These are phyloP conservation scores for Ascoidea rubescens DNA, from an alignment of 805 yeast genomes.

Conservation along the genomic window DNA sequence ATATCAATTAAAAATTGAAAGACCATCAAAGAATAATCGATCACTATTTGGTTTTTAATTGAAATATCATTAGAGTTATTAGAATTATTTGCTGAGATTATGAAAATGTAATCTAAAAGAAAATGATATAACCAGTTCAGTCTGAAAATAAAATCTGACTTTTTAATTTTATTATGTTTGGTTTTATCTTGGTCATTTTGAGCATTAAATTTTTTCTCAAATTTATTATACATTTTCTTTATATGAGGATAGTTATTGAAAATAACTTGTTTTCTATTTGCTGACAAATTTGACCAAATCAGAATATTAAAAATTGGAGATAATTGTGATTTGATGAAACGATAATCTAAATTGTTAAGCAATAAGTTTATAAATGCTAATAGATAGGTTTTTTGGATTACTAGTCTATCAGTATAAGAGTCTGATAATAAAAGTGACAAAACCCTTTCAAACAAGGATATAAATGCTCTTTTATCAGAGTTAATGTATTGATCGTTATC, in stretches of 20 bases:
- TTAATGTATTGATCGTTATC: background rate
- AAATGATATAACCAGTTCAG: constrained; percentile 11
- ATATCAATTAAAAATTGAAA: constrained; percentile 17
- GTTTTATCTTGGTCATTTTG: background rate
- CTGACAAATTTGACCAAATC: no score
- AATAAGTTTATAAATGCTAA: no score
- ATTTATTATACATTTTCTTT: no score
- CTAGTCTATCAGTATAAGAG: background rate
- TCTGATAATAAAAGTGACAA: background rate
- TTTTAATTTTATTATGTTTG: constrained; percentile 5
- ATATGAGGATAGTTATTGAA: no score
- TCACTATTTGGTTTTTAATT: constrained; percentile 1
- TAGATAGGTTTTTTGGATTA: no score
- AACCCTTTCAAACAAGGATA: no score
- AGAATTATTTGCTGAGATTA: background rate
- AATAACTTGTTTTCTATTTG: no score
- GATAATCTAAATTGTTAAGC: no score
- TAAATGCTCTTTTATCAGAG: background rate
- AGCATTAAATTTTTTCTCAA: background rate
- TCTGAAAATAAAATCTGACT: constrained; percentile 10
- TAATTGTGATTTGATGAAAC: background rate
- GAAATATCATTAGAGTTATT: constrained; percentile 10
- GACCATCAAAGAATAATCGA: constrained; percentile 6
- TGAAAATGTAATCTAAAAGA: constrained; percentile 17
- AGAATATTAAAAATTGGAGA: background rate